Evolutionary conservation across 2,329 filamentous ascomycete species (phyloP), one percentile per base, ranked within the genome.

Genomic region (Trichoderma gracile): DNA sequence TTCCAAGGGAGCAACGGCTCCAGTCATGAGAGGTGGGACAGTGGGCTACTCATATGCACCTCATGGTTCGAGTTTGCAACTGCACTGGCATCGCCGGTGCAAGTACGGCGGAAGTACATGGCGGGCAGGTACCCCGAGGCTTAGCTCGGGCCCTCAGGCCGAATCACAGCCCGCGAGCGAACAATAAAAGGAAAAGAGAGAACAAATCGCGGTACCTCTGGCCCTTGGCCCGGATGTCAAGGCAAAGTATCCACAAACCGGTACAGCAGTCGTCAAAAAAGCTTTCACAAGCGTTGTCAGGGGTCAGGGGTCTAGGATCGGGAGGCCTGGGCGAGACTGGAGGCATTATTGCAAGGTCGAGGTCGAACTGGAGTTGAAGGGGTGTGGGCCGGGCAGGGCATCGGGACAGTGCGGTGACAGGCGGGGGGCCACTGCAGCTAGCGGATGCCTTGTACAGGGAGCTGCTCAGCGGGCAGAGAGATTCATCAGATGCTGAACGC

Each of bases 321-420:
- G 10, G 30, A 33, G 30, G 9, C 30, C 23, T 25, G 17, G 8
- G 23, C 43, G 40, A 15, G 23, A 23, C 54, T 45, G 40, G 53
- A 50, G 19, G n/a, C 33, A 23, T 40, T 14, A 23, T 17, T 25
- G 30, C 27, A 46, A 49, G 47, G 38, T 46, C 43, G 38, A 53
- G 40, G 49, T 59, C 17, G 25, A 25, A 43, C 23, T 19, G 53
- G 40, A 55, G 53, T 53, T 65, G 65, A 38, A 65, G 59, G 65
- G 10, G 64, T 66, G 66, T 64, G 66, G 57, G 64, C 60, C 64
- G 55, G 64, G 47, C 54, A 43, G 54, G 38, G 57, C 33, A 38
- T 12, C 14, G 33, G 33, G 33, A 38, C 33, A 46, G 43, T 45
- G 54, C 25, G 50, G 21, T 54, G 50, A 23, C 27, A 40, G 43